Base-by-base conservation (phyloP, 2,329 filamentous ascomycete species). In the Trichoderma sp. region DNA sequence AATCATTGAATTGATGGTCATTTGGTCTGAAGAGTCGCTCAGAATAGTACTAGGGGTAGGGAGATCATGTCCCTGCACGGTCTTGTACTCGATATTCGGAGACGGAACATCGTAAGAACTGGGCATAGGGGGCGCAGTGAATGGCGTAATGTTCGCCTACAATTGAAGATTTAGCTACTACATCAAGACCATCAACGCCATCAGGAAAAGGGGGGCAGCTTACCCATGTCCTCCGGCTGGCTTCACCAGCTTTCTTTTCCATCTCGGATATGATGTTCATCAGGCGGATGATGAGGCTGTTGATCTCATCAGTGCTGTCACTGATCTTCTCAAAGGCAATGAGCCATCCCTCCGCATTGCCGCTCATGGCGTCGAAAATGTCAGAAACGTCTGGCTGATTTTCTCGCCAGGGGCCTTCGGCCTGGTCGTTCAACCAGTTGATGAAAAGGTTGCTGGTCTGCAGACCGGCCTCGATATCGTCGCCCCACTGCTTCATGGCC, bases 311-410 rank as follows among this genome's bases (percentile, higher is more conserved):
- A 15, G 89, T 88, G 72, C 90, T 92, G 24, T 85, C 84, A 73
- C 92, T 88, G 66, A 97, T 82, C 63, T 90, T 89, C 62, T 88
- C 83, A 72, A 97, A 89, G 7, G 92, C 92, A 64, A 88, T 87
- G 65, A 89, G 86, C 94, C 94, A 98, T 50, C 93, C 93, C 68
- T 96, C 90, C 9, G 93, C 89, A 71, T 98, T 98, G 41, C 92
- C 91, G 72, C 90, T 90, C 93, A 98, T 98, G 44, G 93, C 92
- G 47, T 89, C 85, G 71, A 91, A 95, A 21, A 97, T 92, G 54
- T 91, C 88, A 43, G 84, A 82, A 54, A 89, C 80, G 55, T 86
- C 83, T 2, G 84, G 81, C 24, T 91, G 85, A 55, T 89, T 86
- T 59, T 83, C 78, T 64, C 87, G 83, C 75, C 85, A 87, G 69